These are phyloP conservation scores for Sedum album DNA, from an alignment of 164 flowering plant species.

Conservation along the genomic window DNA sequence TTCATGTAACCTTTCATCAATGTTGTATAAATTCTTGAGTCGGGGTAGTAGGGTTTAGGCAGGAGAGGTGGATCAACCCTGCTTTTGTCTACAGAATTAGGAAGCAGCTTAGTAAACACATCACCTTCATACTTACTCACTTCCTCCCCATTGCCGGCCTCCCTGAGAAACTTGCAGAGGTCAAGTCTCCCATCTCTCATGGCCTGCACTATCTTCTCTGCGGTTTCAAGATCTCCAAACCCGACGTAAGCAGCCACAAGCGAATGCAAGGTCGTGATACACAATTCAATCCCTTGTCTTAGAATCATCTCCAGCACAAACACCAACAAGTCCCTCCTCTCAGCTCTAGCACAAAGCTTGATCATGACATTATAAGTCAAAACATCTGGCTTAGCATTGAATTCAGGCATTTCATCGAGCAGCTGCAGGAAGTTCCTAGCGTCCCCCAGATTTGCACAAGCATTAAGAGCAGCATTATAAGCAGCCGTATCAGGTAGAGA, in stretches of 20 bases:
- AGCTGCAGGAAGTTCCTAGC: slow-evolving; percentile 33
- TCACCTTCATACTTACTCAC: slow-evolving; percentile 17
- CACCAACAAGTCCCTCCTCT: slow-evolving; percentile 68
- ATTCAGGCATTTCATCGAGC: slow-evolving; percentile 79
- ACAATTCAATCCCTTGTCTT: slow-evolving; percentile 36
- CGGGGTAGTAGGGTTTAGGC: slow-evolving; percentile 43
- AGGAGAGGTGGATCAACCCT: slow-evolving; percentile 49
- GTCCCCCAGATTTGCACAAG: slow-evolving; percentile 78
- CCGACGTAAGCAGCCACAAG: slow-evolving; percentile 94
- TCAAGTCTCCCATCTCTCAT: slow-evolving; percentile 80
- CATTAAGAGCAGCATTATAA: slow-evolving; percentile 79
- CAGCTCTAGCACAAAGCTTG: slow-evolving; percentile 70
- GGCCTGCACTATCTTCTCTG: slow-evolving; percentile 78
- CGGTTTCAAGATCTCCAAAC: slow-evolving; percentile 68
- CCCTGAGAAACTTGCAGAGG: slow-evolving; percentile 58
- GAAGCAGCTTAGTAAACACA: slow-evolving; percentile 55
- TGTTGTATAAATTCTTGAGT: slow-evolving; percentile 83
- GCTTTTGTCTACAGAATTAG: slow-evolving; percentile 24
- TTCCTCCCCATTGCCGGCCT: slow-evolving; percentile 17
- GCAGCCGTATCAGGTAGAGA: slow-evolving; percentile 79
- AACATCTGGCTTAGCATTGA: slow-evolving; percentile 55
- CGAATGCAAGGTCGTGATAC: slow-evolving; percentile 70
- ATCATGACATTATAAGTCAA: slow-evolving; percentile 83
- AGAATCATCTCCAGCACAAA: slow-evolving; percentile 63
- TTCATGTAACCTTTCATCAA: slow-evolving; percentile 97